Evolutionary conservation across 1,284 basidiomycete species (phyloP), one percentile per base, ranked within the genome.

Genomic region (Malassezia vespertilionis): DNA sequence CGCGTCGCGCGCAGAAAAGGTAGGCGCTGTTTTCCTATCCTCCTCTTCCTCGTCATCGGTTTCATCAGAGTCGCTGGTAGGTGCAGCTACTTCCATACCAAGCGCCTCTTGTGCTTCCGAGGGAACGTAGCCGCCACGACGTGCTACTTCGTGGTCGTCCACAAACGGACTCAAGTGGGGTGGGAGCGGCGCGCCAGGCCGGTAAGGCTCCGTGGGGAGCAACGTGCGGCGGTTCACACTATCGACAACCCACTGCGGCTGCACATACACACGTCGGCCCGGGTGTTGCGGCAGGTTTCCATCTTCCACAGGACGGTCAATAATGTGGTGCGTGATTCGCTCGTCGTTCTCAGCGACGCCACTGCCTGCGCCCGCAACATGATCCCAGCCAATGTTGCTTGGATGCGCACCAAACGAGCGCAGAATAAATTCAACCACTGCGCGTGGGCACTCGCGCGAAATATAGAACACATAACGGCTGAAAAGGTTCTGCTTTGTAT

Each of bases 241-340:
- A 73, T 99, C 93, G 27, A 90, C 85, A 22, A 96, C 79, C 91
- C 93, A 97, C 72, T 97, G 93, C 14, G 93, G 93, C 73, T 97
- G 93, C 8, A 97, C 79, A 73, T 85, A 87, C 61, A 86, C 86
- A 60, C 90, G 78, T 68, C 81, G 79, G 36, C 59, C 63, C 15
- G 52, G 46, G 48, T 62, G 63, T 44, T 56, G 44, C 10, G 53
- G 42, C 20, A 61, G 53, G 23, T 59, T 61, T 24, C 57, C 47
- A 3, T 68, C 63, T 2, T 67, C 56, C 28, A 69, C 56, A 0
- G 93, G 93, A 47, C 93, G 79, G 72, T 99, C 93, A 60, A 95
- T 82, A 57, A 99, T 82, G 57, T 96, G 83, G 73, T 97, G 93
- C 5, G 93, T 97, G 66, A 99, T 91, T 21, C 80, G 79, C 12